Evolutionary conservation across 257 asterid genomes (phyloP).

Genomic region (Ophiorrhiza pumila): DNA sequence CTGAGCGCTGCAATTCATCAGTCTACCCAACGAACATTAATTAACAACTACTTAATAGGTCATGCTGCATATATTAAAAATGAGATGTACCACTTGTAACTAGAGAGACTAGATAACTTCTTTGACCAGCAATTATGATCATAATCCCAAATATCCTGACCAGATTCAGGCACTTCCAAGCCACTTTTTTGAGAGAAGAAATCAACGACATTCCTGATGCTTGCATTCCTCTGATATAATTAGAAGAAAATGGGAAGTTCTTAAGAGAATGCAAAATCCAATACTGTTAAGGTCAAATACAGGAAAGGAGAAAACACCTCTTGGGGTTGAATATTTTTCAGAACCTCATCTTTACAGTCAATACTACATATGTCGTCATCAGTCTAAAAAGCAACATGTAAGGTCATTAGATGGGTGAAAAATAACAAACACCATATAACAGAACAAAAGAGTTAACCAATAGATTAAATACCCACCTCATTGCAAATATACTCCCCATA

Average conservation of each 20-base stretch:
- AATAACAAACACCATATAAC: slow-evolving; percentile 12
- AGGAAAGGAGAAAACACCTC: slow-evolving; percentile 41
- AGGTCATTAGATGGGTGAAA: slow-evolving; percentile 14
- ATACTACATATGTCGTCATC: slow-evolving; percentile 82
- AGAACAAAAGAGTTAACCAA: slow-evolving; percentile 4
- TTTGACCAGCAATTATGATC: slow-evolving; percentile 60
- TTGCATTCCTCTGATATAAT: slow-evolving; percentile 38
- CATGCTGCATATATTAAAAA: slow-evolving; percentile 1
- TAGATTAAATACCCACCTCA: slow-evolving; percentile 47
- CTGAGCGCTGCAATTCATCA: neutral
- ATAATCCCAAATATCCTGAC: slow-evolving; percentile 64
- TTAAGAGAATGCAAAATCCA: slow-evolving; percentile 7
- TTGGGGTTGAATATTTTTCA: slow-evolving; percentile 41
- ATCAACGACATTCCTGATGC: slow-evolving; percentile 25
- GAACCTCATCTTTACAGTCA: slow-evolving; percentile 70
- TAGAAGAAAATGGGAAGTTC: slow-evolving; percentile 12
- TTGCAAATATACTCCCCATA: slow-evolving; percentile 88
- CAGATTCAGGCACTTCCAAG: slow-evolving; percentile 59
- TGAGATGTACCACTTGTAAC: slow-evolving; percentile 61
- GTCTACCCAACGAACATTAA: neutral
- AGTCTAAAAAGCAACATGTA: slow-evolving; percentile 45
- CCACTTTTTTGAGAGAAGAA: slow-evolving; percentile 38
- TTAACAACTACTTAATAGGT: neutral
- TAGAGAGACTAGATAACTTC: slow-evolving; percentile 65
- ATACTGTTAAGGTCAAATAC: neutral